Evolutionary conservation across 352 stramenopile species (phyloP).

Genomic region (Globisporangium abappressorium): DNA sequence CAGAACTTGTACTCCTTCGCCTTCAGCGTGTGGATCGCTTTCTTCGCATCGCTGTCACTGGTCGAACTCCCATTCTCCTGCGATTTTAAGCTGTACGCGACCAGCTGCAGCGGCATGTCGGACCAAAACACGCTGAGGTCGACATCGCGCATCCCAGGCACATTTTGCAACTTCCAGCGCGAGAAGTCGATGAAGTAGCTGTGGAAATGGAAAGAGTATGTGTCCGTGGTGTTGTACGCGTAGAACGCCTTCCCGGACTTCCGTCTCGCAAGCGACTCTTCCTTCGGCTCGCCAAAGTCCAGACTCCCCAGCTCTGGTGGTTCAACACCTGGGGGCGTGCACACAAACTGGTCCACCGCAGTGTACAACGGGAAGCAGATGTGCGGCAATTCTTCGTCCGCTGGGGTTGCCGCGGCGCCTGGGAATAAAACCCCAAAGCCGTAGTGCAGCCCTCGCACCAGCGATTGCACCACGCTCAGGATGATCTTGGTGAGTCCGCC

Average conservation of each 20-base stretch:
- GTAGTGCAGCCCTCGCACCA: conserved; percentile 54
- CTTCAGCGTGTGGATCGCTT: conserved; percentile 25
- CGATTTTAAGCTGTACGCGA: conserved; percentile 46
- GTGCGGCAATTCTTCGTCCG: conserved; percentile 56
- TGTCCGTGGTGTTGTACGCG: conserved; percentile 56
- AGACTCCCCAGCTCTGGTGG: conserved; percentile 38
- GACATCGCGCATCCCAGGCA: conserved; percentile 46
- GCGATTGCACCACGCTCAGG: conserved; percentile 46
- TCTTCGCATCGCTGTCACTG: conserved; percentile 26
- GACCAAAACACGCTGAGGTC: conserved; percentile 51
- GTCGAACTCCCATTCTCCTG: neutral
- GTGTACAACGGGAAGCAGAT: conserved; percentile 69
- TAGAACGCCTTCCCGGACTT: conserved; percentile 36
- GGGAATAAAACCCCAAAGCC: conserved; percentile 41
- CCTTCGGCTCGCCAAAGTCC: conserved; percentile 54
- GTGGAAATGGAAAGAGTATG: conserved; percentile 75
- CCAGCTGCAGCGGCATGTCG: conserved; percentile 58
- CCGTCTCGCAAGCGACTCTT: conserved; percentile 27
- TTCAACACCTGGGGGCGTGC: conserved; percentile 29
- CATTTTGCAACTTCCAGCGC: conserved; percentile 46
- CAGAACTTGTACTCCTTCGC: conserved; percentile 60
- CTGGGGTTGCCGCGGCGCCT: conserved; percentile 13
- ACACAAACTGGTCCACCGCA: conserved; percentile 64
- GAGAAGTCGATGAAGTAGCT: conserved; percentile 70
- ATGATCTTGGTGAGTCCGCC: conserved; percentile 47